Evolutionary conservation across 73 alveolate genomes (phyloP), one percentile per base, ranked within the genome.

Genomic region (Paramecium bursaria): DNA sequence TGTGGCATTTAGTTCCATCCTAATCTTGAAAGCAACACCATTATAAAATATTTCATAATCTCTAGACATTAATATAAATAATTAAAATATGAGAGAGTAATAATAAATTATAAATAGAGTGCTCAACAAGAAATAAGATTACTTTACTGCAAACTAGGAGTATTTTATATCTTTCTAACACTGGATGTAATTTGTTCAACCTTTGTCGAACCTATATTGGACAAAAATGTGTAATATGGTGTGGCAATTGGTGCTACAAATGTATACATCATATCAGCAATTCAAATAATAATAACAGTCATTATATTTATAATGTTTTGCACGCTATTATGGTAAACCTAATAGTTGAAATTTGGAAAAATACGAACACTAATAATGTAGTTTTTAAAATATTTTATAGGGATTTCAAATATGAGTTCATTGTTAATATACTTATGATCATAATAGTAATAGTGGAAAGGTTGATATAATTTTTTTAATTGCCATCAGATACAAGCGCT

Each of bases 101-200:
- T n/a, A n/a, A n/a, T n/a, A n/a, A n/a, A n/a, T n/a, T n/a, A n/a
- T n/a, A n/a, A n/a, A n/a, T n/a, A n/a, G n/a, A n/a, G n/a, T n/a
- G n/a, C n/a, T n/a, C n/a, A n/a, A n/a, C n/a, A n/a, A n/a, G 82
- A 67, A 42, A 15, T 33, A 35, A 13, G 60, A 21, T 35, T 44
- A 7, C 55, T 67, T 1, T 33, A 67, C 22, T 21, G 33, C 27
- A 67, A 67, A 19, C 44, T 67, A 42, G 82, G 60, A 31, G 30
- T 35, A 5, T 67, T 67, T 27, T 67, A 67, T 67, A 23, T 67
- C 21, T 67, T 67, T 27, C 50, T 67, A 67, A 15, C 44, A 1
- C 44, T 67, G 33, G 82, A 67, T 27, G 11, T 67, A 35, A 67
- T 67, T 39, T 67, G 82, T 53, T 67, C 82, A 31, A 39, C 82